A percentile compares a stretch with the other conserved stretches of the same genome.
These are phyloP conservation scores for Hypoxylon intermedium DNA, from an alignment of 495 filamentous ascomycete genomes.

Conservation along the genomic window DNA sequence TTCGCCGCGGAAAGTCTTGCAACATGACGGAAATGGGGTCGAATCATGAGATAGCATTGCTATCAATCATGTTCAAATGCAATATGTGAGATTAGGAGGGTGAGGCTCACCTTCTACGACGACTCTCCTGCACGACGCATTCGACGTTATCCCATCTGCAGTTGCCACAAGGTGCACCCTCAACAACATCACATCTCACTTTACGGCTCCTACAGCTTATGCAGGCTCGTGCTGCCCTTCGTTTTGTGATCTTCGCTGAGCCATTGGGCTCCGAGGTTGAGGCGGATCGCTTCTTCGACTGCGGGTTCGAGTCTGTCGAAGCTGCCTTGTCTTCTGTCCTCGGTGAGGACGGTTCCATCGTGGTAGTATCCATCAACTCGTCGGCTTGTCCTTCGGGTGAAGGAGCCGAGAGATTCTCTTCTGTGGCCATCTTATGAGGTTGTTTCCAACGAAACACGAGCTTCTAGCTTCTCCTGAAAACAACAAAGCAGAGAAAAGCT, in stretches of 20 bases:
- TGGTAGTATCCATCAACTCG: constrained; percentile 26
- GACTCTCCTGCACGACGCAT: constrained; percentile 89
- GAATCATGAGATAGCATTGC: constrained; percentile 15
- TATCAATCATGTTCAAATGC: not conserved
- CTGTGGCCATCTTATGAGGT: constrained; percentile 31
- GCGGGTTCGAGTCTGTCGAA: constrained; percentile 31
- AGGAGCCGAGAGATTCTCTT: constrained; percentile 29
- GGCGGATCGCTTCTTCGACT: constrained; percentile 47
- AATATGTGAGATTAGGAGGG: constrained; percentile 6
- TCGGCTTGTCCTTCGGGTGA: constrained; percentile 36
- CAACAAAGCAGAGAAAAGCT: not conserved
- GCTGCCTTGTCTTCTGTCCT: constrained; percentile 27
- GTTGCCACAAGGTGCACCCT: constrained; percentile 87
- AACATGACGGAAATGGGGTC: constrained; percentile 23
- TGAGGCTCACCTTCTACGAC: constrained; percentile 80
- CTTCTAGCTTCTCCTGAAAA: not conserved
- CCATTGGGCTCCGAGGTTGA: constrained; percentile 39
- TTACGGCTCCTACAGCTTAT: constrained; percentile 86
- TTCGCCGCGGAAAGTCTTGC: constrained; percentile 25
- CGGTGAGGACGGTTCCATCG: constrained; percentile 19
- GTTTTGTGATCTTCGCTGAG: constrained; percentile 61
- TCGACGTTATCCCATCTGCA: constrained; percentile 88
- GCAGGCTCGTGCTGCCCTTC: constrained; percentile 86
- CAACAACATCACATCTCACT: constrained; percentile 92
- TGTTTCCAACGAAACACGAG: constrained; percentile 8